These are phyloP conservation scores for Wolfiporia cocos DNA, from an alignment of 1,284 basidiomycete species.

Conservation along the genomic window DNA sequence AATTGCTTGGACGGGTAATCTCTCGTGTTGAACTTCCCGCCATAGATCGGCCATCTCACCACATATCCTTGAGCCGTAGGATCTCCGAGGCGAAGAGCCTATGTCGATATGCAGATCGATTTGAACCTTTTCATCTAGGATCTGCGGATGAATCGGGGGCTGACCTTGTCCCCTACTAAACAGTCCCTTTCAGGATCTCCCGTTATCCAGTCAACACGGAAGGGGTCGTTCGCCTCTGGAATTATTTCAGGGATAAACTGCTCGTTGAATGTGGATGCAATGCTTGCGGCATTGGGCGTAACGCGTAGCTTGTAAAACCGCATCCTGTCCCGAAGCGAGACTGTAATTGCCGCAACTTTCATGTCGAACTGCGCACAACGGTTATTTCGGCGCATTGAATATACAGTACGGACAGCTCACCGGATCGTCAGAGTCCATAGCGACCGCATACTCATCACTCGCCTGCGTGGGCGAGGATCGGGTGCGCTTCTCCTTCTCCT, in stretches of 20 bases:
- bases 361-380: slow-evolving; percentile 53
- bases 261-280: slow-evolving; percentile 72
- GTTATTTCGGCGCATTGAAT: too few relatives aligned
- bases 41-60: slow-evolving; percentile 75
- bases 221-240: slow-evolving; percentile 76
- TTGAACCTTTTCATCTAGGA: too few relatives aligned
- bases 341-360: slow-evolving; percentile 66
- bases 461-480: slow-evolving; percentile 18
- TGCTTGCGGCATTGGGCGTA: slow-evolving; percentile 66
- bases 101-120: too few relatives aligned
- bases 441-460: slow-evolving; percentile 41
- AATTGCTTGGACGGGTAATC: slow-evolving; percentile 71
- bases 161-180: slow-evolving; percentile 69
- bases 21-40: slow-evolving; percentile 71
- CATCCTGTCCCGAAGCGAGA: slow-evolving; percentile 80
- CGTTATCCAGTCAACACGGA: slow-evolving; percentile 77
- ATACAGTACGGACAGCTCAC: slow-evolving; percentile 34
- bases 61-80: slow-evolving; percentile 62
- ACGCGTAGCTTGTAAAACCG: slow-evolving; percentile 83
- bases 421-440: slow-evolving; percentile 48
- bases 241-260: slow-evolving; percentile 78
- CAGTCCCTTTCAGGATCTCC: slow-evolving; percentile 38
- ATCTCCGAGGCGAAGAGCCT: slow-evolving; percentile 73
- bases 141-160: not conserved
- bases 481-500: slow-evolving; percentile 22